Evolutionary conservation across 176 grass and related monocot genomes (phyloP).

Genomic region (Dendrocalamus sinicus): DNA sequence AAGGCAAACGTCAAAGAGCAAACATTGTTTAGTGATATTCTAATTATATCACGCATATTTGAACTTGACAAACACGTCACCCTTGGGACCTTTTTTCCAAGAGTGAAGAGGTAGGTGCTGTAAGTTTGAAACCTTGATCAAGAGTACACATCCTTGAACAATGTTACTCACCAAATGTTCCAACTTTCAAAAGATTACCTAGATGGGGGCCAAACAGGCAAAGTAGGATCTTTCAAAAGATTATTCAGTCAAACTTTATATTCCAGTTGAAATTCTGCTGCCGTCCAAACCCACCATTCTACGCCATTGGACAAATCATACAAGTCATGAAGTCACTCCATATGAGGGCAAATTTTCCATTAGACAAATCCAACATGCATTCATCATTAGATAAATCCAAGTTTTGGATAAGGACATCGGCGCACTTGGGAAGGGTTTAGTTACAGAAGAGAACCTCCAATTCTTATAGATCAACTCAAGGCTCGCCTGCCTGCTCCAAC

Average conservation of each 20-base stretch:
- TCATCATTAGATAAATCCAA: slow-evolving; percentile 42
- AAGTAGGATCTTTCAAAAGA: neutral
- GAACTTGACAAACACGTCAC: neutral
- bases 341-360: slow-evolving; percentile 5
- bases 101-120: neutral
- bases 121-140: neutral
- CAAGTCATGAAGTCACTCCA: neutral
- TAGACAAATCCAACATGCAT: slow-evolving; percentile 30
- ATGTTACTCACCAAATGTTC: neutral
- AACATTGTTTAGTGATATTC: slow-evolving; percentile 5
- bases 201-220: neutral
- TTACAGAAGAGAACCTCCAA: neutral
- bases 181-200: neutral
- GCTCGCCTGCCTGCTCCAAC: neutral
- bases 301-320: neutral
- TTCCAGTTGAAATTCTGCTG: slow-evolving; percentile 23
- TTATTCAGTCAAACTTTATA: slow-evolving; percentile 18
- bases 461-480: neutral
- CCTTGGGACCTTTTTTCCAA: neutral
- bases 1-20: neutral
- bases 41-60: neutral
- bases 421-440: neutral
- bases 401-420: neutral
- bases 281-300: slow-evolving; percentile 2
- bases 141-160: neutral